Evolutionary conservation across 208 protist species (phyloP).

Genomic region (Endotrypanum monterogeii): DNA sequence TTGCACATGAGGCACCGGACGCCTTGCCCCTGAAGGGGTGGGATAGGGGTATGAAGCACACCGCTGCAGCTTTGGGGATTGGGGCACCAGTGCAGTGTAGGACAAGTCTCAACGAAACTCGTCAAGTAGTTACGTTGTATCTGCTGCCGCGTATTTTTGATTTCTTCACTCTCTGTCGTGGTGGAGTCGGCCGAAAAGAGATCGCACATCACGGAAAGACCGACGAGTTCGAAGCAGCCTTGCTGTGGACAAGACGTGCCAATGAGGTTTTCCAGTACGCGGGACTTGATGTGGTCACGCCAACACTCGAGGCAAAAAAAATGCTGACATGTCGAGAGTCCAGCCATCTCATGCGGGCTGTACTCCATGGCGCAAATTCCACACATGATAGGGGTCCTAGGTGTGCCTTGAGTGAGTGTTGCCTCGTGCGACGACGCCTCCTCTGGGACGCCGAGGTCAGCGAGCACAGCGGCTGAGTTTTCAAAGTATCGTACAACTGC

Average conservation of each 20-base stretch:
- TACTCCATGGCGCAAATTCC: conserved; percentile 27
- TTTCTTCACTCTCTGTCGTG: background rate
- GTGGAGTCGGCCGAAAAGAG: conserved; percentile 11
- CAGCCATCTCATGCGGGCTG: conserved; percentile 8
- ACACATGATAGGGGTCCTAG: background rate
- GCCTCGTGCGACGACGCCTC: conserved; percentile 3
- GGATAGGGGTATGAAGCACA: conserved; percentile 43
- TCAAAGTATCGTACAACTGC: conserved; percentile 33
- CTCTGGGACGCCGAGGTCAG: conserved; percentile 10
- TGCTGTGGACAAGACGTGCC: conserved; percentile 21
- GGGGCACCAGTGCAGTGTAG: conserved; percentile 76
- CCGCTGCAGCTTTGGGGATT: conserved; percentile 54
- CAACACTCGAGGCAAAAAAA: conserved; percentile 44
- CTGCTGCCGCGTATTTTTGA: background rate
- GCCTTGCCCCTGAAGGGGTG: conserved; percentile 35
- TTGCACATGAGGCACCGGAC: conserved; percentile 58
- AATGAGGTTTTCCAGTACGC: conserved; percentile 24
- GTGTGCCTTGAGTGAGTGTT: background rate
- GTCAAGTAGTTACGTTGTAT: conserved; percentile 34
- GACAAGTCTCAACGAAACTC: conserved; percentile 20
- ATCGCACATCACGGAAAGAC: conserved; percentile 18
- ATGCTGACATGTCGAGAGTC: conserved; percentile 38
- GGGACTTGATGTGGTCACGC: conserved; percentile 30
- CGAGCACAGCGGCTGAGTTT: conserved; percentile 1
- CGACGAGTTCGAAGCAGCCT: conserved; percentile 32